Evolutionary conservation across 2,329 filamentous ascomycete genomes (phyloP).

Genomic region (Penicillium glabrum): DNA sequence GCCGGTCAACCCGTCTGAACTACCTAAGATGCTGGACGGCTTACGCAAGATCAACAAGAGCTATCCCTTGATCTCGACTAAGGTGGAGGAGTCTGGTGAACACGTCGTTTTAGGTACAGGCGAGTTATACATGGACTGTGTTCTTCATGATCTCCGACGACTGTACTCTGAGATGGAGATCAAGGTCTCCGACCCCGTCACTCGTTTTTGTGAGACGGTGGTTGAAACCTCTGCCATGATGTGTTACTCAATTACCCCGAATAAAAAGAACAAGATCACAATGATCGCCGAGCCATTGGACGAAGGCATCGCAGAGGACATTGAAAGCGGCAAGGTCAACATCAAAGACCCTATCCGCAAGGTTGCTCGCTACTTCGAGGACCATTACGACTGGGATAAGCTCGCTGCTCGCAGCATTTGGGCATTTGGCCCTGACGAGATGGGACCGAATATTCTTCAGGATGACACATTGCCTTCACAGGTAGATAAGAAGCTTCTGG

Average conservation of each 20-base stretch:
- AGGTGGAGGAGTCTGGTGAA: constrained; percentile 96
- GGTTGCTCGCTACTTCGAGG: constrained; percentile 95
- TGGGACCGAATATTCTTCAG: constrained; percentile 90
- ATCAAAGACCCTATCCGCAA: constrained; percentile 92
- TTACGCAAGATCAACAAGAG: constrained; percentile 97
- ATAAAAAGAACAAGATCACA: constrained; percentile 99
- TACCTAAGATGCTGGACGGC: constrained; percentile 98
- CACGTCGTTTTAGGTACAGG: constrained; percentile 94
- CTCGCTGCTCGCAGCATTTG: constrained; percentile 93
- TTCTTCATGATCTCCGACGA: constrained; percentile 86
- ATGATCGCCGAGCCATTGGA: constrained; percentile 97
- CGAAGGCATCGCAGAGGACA: constrained; percentile 90
- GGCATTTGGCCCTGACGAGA: constrained; percentile 96
- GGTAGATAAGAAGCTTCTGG: constrained; percentile 88
- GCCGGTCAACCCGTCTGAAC: constrained; percentile 94
- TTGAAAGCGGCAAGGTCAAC: constrained; percentile 83
- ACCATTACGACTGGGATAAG: constrained; percentile 95
- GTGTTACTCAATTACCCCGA: constrained; percentile 95
- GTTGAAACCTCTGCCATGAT: constrained; percentile 97
- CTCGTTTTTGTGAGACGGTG: constrained; percentile 95
- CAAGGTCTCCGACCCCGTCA: constrained; percentile 97
- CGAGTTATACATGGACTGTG: constrained; percentile 99
- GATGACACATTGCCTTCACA: constrained; percentile 94
- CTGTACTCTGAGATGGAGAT: constrained; percentile 99
- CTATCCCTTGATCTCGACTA: constrained; percentile 92